Evolutionary conservation across 192 early-diverging fungal species (phyloP), one percentile per base, ranked within the genome.

Genomic region (Fimicolochytrium jonesii): DNA sequence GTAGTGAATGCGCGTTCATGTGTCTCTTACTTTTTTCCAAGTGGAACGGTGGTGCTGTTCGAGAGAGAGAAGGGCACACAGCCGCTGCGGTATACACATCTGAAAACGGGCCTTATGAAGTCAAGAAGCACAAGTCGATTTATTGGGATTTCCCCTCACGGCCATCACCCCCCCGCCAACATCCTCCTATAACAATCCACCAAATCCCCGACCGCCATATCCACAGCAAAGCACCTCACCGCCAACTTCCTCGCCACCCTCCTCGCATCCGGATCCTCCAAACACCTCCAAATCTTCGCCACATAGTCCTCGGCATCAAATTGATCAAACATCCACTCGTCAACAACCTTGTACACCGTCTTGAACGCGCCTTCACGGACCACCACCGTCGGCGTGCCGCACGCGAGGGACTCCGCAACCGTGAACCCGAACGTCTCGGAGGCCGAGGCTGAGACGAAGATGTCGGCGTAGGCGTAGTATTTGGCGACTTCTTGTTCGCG

Each of bases 401-500:
- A 81, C 29, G 79, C 72, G 64, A 81, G 41, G 11, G 79, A 73
- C 52, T 81, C 79, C 10, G 74, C 79, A 33, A 81, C 79, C 18
- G 79, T 81, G 60, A 81, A 81, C 32, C 76, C 76, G 72, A 79
- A 81, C 20, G 79, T 81, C 50, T 81, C 79, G 23, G 70, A 73
- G n/a, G 70, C 70, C 17, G 77, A 79, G 1, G 79, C 76, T 30
- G 66, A 67, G 6, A 81, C 76, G 55, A 81, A 81, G 34, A 81
- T 43, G 49, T 75, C 73, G 18, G 66, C 61, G 25, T 59, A 44
- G n/a, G 67, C 73, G 39, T 81, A 81, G 51, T 65, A 76, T 18
- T 20, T 6, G 3, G 70, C 63, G 2, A 76, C 64, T 10, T 47
- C 50, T 4, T 54, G 30, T 45, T 81, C 79, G 55, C 63, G 31